phyloP scores from a whole-genome alignment of 345 rosid species.

The Lumnitzera littorea region DNA sequence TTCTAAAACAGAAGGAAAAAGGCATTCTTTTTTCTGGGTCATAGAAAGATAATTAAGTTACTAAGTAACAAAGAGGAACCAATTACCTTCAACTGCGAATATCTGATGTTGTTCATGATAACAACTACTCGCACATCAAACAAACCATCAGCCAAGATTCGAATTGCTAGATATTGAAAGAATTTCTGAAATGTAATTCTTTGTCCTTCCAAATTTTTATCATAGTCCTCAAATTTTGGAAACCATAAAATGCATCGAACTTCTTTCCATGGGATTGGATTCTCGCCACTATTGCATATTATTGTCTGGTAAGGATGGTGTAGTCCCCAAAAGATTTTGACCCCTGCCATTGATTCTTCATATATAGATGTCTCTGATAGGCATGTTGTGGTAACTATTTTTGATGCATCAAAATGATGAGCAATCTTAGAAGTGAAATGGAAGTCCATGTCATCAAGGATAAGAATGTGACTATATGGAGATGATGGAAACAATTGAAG shows the following conservation, averaged over 20 bases:
- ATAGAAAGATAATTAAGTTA: neutral
- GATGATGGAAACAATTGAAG: constrained; percentile 42
- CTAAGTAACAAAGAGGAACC: neutral
- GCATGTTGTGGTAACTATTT: constrained; percentile 52
- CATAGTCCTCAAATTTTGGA: constrained; percentile 40
- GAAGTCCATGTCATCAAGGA: constrained; percentile 61
- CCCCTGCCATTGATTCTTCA: constrained; percentile 31
- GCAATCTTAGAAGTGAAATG: constrained; percentile 59
- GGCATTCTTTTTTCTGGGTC: too few species aligned
- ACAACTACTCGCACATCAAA: constrained; percentile 45
- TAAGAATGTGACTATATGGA: constrained; percentile 46
- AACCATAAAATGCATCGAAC: constrained; percentile 66
- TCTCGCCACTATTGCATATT: constrained; percentile 34
- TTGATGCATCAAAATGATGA: constrained; percentile 36
- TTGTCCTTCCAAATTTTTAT: constrained; percentile 46
- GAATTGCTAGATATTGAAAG: constrained; percentile 65
- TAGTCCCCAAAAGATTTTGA: constrained; percentile 62
- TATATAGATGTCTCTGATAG: constrained; percentile 34
- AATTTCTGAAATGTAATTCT: constrained; percentile 43
- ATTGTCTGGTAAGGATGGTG: constrained; percentile 59
- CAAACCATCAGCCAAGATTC: constrained; percentile 52
- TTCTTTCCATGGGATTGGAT: constrained; percentile 60
- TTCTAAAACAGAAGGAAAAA: too few species aligned
- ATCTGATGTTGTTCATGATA: constrained; percentile 70
- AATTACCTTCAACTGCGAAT: constrained; percentile 66